Base-by-base conservation (phyloP, 768 basidiomycete species). In the Daedaleopsis nitida region DNA sequence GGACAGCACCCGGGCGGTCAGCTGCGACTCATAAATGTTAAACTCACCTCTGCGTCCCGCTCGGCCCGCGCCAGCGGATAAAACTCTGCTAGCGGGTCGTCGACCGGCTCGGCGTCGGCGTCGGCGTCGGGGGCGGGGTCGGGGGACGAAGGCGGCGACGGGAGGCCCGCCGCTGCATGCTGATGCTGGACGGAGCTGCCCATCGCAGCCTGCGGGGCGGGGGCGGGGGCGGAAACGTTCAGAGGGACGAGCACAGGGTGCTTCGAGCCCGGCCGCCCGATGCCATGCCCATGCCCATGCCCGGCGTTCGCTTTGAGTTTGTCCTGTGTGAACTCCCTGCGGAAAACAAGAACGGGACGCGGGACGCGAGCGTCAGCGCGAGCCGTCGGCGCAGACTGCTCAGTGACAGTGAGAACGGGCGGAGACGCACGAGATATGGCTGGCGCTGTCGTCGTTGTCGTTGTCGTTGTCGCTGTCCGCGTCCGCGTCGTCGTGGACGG, bases 81-180 rank as follows among this genome's bases (percentile, higher is more conserved):
- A 66, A 87, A 89, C 62, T 85, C 81, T 0, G 82, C 82, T 55
- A 91, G 74, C 0, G 89, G 87, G 68, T 91, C 89, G 27, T 32
- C 27, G n/a, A n/a, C n/a, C 27, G 27, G 27, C 27, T 32, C 27
- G n/a, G n/a, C n/a, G 27, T 32, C 27, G 4, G 3, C 27, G 27
- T 32, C 27, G 4, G 27, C 27, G 3, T 32, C 27, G 27, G 39
- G 13, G 39, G 39, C 35, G 16, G 5, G 21, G 1, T 12, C 39
- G 50, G 44, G 42, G 13, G 57, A 50, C 34, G 56, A 61, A 44
- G 61, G 61, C 32, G 60, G 58, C 9, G 65, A 65, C 14, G 57
- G 62, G 10, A 63, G 58, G 21, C 42, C 50, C 56, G 52, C 4
- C 4, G 27, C 27, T 3, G 27, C 27, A 7, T 32, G 27, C 27